Evolutionary conservation across 1,284 basidiomycete genomes (phyloP).

Genomic region (Cystobasidiaceae sp.): DNA sequence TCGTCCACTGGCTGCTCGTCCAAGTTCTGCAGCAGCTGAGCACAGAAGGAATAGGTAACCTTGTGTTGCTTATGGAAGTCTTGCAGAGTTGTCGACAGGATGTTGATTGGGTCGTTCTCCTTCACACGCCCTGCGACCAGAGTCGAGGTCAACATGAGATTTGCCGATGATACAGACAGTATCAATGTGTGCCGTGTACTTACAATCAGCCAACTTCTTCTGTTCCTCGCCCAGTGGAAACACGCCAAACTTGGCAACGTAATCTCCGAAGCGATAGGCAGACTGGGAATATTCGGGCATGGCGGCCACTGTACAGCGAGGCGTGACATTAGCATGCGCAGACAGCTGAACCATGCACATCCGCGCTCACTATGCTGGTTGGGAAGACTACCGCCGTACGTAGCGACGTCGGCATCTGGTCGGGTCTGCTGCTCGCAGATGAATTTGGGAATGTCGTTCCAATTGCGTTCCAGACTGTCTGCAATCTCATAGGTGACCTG

Average conservation of each 20-base stretch:
- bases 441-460: slow-evolving; percentile 31
- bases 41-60: slow-evolving; percentile 40
- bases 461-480: slow-evolving; percentile 28
- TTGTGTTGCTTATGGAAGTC: slow-evolving; percentile 35
- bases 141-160: slow-evolving; percentile 27
- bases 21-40: slow-evolving; percentile 41
- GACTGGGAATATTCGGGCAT: slow-evolving; percentile 41
- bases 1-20: slow-evolving; percentile 42
- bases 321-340: background rate
- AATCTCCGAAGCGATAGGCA: slow-evolving; percentile 41
- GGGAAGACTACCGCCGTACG: slow-evolving; percentile 38
- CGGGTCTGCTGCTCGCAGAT: slow-evolving; percentile 37
- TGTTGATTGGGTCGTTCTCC: slow-evolving; percentile 32
- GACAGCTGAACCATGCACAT: background rate
- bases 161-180: slow-evolving; percentile 37
- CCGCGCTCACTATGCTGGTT: slow-evolving; percentile 32
- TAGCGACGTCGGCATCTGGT: slow-evolving; percentile 39
- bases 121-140: slow-evolving; percentile 23
- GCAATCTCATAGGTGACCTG: slow-evolving; percentile 33
- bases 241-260: slow-evolving; percentile 42
- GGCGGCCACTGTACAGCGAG: slow-evolving; percentile 32
- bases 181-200: background rate
- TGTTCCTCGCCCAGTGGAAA: slow-evolving; percentile 37
- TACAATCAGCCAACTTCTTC: slow-evolving; percentile 25
- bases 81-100: slow-evolving; percentile 33